These are phyloP conservation scores for Triticum aestivum DNA, from an alignment of 176 grass and related monocot genomes.

Conservation along the genomic window IWGSC_CS_RefSeq_v2.1 NC_057807.1:35438996-35439495, in stretches of 20 bases:
- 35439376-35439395: background rate
- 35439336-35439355: background rate
- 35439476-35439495: background rate
- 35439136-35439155: background rate
- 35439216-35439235: too few relatives aligned
- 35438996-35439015: background rate
- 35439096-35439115: background rate
- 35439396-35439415: background rate
- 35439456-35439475: background rate
- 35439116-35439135: background rate
- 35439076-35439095: background rate
- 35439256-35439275: background rate
- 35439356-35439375: background rate
- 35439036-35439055: background rate
- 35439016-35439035: slow-evolving; percentile 5
- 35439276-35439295: background rate
- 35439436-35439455: background rate
- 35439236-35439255: background rate
- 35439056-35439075: background rate
- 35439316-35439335: background rate
- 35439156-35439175: too few relatives aligned
- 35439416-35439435: background rate
- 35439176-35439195: too few relatives aligned
- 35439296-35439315: background rate
- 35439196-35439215: too few relatives aligned